Evolutionary conservation across 2,329 filamentous ascomycete species (phyloP).

Genomic region (Penicillium sp.): DNA sequence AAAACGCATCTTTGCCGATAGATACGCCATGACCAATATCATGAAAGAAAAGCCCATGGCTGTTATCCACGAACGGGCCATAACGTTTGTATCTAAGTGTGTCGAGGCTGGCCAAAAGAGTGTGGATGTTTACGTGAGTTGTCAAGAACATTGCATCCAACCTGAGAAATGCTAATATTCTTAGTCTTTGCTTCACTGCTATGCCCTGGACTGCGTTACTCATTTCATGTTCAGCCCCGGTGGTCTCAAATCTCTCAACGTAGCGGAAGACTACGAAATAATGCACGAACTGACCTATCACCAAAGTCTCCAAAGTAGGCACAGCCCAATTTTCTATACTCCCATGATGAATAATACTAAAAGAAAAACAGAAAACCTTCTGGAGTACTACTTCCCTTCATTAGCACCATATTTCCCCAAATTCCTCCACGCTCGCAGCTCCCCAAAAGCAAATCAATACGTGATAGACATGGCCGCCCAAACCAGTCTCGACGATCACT

Average conservation of each 20-base stretch:
- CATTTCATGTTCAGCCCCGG: slow-evolving; percentile 69
- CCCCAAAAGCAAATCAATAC: slow-evolving; percentile 60
- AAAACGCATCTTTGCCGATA: slow-evolving; percentile 63
- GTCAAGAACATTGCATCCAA: slow-evolving; percentile 17
- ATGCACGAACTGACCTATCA: slow-evolving; percentile 70
- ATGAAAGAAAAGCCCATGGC: slow-evolving; percentile 56
- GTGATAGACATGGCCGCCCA: slow-evolving; percentile 55
- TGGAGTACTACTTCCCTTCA: slow-evolving; percentile 58
- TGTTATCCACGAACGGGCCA: slow-evolving; percentile 59
- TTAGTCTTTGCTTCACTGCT: slow-evolving; percentile 58
- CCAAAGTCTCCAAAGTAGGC: slow-evolving; percentile 64
- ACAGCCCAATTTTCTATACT: not conserved
- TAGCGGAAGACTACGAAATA: slow-evolving; percentile 59
- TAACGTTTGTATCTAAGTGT: slow-evolving; percentile 57
- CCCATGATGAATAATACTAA: not conserved
- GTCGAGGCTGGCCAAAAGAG: slow-evolving; percentile 43
- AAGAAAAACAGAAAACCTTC: slow-evolving; percentile 53
- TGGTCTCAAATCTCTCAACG: slow-evolving; percentile 60
- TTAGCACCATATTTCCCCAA: slow-evolving; percentile 50
- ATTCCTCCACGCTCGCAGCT: slow-evolving; percentile 56
- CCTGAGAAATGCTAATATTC: not conserved
- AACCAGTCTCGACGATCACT: slow-evolving; percentile 53
- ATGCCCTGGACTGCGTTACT: slow-evolving; percentile 68
- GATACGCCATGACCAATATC: slow-evolving; percentile 68
- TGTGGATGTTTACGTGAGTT: slow-evolving; percentile 61